phyloP scores from a whole-genome alignment of 2,329 filamentous ascomycete genomes.

The Aspergillus tubingensis region DNA sequence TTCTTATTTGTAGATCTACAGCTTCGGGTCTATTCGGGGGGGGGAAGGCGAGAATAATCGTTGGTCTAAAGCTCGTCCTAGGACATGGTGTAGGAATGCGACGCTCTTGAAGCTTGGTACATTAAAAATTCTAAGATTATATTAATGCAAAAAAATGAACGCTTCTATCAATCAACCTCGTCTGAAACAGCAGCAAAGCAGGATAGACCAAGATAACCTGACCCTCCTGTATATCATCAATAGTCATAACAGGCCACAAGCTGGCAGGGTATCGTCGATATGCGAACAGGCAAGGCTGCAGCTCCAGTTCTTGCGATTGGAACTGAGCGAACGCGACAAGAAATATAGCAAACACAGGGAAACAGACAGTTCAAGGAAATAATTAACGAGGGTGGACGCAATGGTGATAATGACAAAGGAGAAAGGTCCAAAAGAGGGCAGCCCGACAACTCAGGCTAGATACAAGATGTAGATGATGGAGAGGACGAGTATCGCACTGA shows the following conservation, averaged over 20 bases:
- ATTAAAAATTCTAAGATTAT: neutral
- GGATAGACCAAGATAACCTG: neutral
- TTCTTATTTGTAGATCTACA: no score
- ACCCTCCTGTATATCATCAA: slow-evolving; percentile 21
- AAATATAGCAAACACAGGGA: neutral
- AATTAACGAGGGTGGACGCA: neutral
- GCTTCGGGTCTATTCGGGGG: no score
- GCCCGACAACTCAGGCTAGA: neutral
- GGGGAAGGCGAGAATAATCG: no score
- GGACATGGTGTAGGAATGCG: no score
- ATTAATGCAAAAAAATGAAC: neutral
- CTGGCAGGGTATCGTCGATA: slow-evolving; percentile 28
- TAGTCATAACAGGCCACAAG: slow-evolving; percentile 26
- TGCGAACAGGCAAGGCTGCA: slow-evolving; percentile 18
- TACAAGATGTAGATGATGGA: slow-evolving; percentile 2
- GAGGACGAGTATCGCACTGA: slow-evolving; percentile 4
- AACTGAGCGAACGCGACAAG: slow-evolving; percentile 1
- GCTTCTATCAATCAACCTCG: neutral
- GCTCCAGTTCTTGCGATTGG: neutral
- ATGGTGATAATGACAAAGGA: neutral
- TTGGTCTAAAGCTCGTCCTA: no score
- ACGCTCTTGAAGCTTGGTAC: neutral
- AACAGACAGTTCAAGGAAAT: neutral
- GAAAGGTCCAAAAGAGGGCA: slow-evolving; percentile 2
- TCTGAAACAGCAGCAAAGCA: neutral